These are phyloP conservation scores for Rhizophagus clarus DNA, from an alignment of 192 early-diverging fungal species.

Conservation along the genomic window DNA sequence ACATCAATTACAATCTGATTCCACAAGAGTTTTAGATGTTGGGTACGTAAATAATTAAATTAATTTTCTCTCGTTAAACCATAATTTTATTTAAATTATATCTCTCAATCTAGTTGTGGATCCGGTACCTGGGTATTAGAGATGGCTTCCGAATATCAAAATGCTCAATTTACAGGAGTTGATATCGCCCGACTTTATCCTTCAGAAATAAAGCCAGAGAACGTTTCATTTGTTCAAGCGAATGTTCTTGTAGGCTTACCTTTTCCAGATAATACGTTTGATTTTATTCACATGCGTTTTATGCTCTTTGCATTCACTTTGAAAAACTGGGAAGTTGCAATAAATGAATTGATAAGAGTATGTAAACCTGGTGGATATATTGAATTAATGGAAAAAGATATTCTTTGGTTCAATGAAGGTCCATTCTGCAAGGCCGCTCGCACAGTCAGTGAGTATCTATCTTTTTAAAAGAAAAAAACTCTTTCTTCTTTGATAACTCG, in stretches of 20 bases:
- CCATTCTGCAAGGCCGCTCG: conserved; percentile 1
- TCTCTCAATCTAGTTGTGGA: neutral
- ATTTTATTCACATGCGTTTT: conserved; percentile 46
- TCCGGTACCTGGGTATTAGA: conserved; percentile 32
- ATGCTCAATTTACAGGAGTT: conserved; percentile 20
- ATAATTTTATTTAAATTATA: too few species aligned
- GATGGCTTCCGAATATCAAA: conserved; percentile 27
- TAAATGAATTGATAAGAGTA: conserved; percentile 37
- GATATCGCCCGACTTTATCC: conserved; percentile 30
- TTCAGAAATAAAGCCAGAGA: conserved; percentile 18
- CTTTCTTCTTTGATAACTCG: too few species aligned
- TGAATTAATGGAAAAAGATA: conserved; percentile 40
- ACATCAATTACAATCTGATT: conserved; percentile 12
- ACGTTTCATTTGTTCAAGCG: conserved; percentile 29
- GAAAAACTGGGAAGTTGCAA: conserved; percentile 40
- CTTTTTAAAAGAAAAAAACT: neutral
- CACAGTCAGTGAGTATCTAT: neutral
- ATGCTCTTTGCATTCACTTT: conserved; percentile 39
- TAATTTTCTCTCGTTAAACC: neutral
- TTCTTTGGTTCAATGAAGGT: conserved; percentile 11
- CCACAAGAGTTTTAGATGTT: conserved; percentile 13
- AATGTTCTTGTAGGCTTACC: conserved; percentile 44
- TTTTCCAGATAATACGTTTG: conserved; percentile 46
- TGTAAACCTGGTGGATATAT: conserved; percentile 45
- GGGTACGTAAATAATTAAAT: neutral